Conservation (phyloP, 768 basidiomycete genomes). For the Termitomyces sp. region DNA sequence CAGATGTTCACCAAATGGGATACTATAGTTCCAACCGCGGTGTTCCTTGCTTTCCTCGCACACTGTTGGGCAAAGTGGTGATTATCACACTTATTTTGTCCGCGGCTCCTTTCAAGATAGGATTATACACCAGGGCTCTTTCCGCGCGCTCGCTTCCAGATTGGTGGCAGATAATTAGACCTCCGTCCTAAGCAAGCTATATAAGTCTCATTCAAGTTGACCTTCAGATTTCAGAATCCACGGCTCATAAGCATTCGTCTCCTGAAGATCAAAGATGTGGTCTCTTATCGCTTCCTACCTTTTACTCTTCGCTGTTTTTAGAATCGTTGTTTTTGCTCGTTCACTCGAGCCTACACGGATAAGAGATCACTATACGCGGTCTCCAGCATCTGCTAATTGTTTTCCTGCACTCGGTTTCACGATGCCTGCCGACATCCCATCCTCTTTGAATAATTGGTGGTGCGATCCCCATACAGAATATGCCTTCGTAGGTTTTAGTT, state of each 20-base stretch:
- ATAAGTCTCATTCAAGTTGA: slow-evolving; percentile 14
- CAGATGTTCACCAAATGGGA: no score
- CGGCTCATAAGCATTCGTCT: background rate
- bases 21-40: background rate
- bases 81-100: background rate
- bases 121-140: slow-evolving; percentile 1
- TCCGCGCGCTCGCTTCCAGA: background rate
- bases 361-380: slow-evolving; percentile 4
- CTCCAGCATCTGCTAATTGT: slow-evolving; percentile 11
- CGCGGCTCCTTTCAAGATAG: slow-evolving; percentile 3
- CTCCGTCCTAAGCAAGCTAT: slow-evolving; percentile 31
- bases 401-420: slow-evolving; percentile 19
- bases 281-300: background rate
- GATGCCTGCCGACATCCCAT: slow-evolving; percentile 49
- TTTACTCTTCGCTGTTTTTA: background rate
- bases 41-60: background rate
- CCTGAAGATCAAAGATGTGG: background rate
- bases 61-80: background rate
- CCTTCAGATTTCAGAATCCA: no score
- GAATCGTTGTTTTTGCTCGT: slow-evolving; percentile 3
- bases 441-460: slow-evolving; percentile 52
- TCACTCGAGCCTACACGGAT: slow-evolving; percentile 10
- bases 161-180: background rate
- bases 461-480: slow-evolving; percentile 60
- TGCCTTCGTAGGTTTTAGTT: slow-evolving; percentile 74